phyloP scores from a whole-genome alignment of 1,284 basidiomycete species.

The Fomes fomentarius region DNA sequence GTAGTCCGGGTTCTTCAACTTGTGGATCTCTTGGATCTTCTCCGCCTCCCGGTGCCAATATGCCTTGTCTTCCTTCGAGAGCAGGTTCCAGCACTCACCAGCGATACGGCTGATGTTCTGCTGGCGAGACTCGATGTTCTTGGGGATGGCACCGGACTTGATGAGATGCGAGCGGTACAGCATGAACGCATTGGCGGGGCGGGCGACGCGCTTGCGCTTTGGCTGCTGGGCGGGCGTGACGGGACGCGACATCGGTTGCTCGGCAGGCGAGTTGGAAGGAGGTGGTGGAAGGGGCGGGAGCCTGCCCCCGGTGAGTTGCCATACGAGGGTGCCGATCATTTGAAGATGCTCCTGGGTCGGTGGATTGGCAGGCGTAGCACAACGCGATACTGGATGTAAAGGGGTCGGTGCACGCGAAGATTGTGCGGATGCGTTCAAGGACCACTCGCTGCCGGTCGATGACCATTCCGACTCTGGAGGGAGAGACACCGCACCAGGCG shows the following conservation, averaged over 20 bases:
- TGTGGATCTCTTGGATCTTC: conserved; percentile 40
- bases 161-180: conserved; percentile 79
- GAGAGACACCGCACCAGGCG: conserved; percentile 19
- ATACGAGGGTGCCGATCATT: background rate
- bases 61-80: conserved; percentile 44
- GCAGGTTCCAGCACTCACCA: conserved; percentile 56
- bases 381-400: conserved; percentile 1
- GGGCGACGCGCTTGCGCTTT: conserved; percentile 42
- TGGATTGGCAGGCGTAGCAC: background rate
- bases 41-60: conserved; percentile 49
- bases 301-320: background rate
- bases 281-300: background rate
- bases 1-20: conserved; percentile 45
- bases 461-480: conserved; percentile 18
- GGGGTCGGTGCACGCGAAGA: conserved; percentile 17
- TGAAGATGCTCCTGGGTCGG: conserved; percentile 1
- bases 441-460: conserved; percentile 9
- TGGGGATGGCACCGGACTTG: conserved; percentile 41
- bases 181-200: conserved; percentile 86
- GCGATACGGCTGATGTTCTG: conserved; percentile 62
- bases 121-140: conserved; percentile 44
- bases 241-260: conserved; percentile 8
- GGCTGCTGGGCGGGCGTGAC: conserved; percentile 9
- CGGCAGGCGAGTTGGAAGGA: background rate
- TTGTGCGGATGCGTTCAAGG: conserved; percentile 3